Evolutionary conservation across 2,329 filamentous ascomycete genomes (phyloP), one percentile per base, ranked within the genome.

Genomic region (Zopfia rhizophila): DNA sequence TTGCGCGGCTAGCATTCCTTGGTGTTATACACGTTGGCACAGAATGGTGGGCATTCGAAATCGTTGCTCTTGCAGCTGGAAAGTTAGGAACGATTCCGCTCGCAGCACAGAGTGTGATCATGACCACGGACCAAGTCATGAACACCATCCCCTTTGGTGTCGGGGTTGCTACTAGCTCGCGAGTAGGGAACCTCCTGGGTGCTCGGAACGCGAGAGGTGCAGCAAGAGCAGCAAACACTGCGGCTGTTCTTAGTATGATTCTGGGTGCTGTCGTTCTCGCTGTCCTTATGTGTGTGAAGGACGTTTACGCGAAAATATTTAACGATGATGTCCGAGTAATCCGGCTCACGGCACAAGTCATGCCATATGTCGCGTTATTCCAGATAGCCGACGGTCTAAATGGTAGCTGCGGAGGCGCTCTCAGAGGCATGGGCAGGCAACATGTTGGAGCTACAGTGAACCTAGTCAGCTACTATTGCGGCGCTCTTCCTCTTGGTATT

Each of bases 31-130:
- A 95, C 54, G 89, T 96, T 4, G 91, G 90, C 3, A 94, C 90
- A 0, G 91, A 96, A 72, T 96, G 90, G 91, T 95, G 91, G 91
- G 91, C 91, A 0, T 96, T 96, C 60, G 91, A 95, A 72, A 93
- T 95, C 55, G 90, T 95, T 2, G 90, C 90, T 1, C 81, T 95
- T 0, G 89, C 88, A 2, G 90, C 91, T 4, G 91, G 91, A 1
- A 82, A 86, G 24, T 81, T 96, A 0, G 91, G 91, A 3, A 92
- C 89, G 0, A 74, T 91, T 23, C 82, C 90, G 0, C 78, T 96
- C 0, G 91, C 91, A 1, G 89, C 91, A 0, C 91, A 96, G 70
- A 89, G 85, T 35, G 89, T 95, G 16, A 91, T 96, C 66, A 95
- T 95, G 90, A 95, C 90, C 0, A 85, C 88, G 0, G 90, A 95